Conservation (phyloP, 31 red algal genomes). For the Odonthalia washingtoniensis region DNA sequence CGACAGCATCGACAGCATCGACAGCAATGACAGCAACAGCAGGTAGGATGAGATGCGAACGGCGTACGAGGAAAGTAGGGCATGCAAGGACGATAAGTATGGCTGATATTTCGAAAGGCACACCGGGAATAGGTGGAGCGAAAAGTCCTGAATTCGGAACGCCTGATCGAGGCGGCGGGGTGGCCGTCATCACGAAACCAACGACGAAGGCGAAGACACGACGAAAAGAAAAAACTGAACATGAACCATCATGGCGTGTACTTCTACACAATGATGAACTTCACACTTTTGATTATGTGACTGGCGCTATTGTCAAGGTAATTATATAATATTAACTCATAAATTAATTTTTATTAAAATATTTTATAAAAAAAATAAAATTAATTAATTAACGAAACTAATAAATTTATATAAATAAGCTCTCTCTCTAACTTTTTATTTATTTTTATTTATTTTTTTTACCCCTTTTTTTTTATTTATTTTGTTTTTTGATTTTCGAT, state of each 20-base stretch:
- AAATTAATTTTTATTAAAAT: too few species aligned
- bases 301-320: slow-evolving; percentile 87
- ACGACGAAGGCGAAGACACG: slow-evolving; percentile 77
- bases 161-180: slow-evolving; percentile 80
- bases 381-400: too few species aligned
- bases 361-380: too few species aligned
- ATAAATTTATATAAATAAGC: too few species aligned
- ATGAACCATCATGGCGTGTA: slow-evolving; percentile 95
- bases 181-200: slow-evolving; percentile 88
- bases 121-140: slow-evolving; percentile 51
- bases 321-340: not conserved
- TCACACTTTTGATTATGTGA: slow-evolving; percentile 99
- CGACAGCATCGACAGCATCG: too few species aligned
- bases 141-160: slow-evolving; percentile 62
- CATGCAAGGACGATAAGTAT: slow-evolving; percentile 12
- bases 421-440: too few species aligned
- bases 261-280: slow-evolving; percentile 98
- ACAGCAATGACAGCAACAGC: too few species aligned
- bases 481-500: slow-evolving; percentile 1
- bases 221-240: slow-evolving; percentile 88
- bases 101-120: slow-evolving; percentile 72
- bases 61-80: not conserved
- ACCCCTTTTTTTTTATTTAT: not conserved
- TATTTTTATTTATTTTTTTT: too few species aligned
- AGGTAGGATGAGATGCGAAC: too few species aligned